Base-by-base conservation (phyloP, 2,329 filamentous ascomycete species). In the Scytalidium lignicola region DNA sequence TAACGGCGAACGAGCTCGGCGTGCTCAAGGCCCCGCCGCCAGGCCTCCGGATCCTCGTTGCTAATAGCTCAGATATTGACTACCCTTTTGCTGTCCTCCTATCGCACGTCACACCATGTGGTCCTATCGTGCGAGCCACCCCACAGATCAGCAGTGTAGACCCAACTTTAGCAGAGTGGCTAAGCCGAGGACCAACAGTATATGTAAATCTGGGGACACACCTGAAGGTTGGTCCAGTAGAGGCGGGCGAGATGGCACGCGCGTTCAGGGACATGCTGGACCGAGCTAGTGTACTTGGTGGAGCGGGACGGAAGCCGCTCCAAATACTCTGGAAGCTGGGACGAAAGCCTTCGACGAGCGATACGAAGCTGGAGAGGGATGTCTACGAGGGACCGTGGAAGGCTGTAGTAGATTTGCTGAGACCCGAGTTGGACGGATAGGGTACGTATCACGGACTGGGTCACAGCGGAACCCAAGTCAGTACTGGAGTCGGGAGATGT, bases 141-240 rank as follows among this genome's bases (percentile, higher is more conserved):
- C 50, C 54, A 0, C 49, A 65, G 0, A 59, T 74, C 0, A 29
- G 55, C 6, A 60, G 67, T 9, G 62, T 67, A 5, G 70, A 74
- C 22, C 60, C 67, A 0, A 62, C 65, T 13, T 56, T 76, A 18
- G 59, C 59, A 1, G 44, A 29, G 1, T 76, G 74, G 74, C 61
- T 75, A 4, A 53, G 54, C 0, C 54, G 59, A 1, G 62, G 63
- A 0, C 68, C 69, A 2, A 74, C 70, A 0, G 56, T 76, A 0
- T 66, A 72, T 28, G 62, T 76, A 28, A 74, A 72, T 47, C 55
- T 75, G 1, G 74, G 74, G 0, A 70, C 71, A 0, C 43, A 45
- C 13, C 26, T 23, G 13, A 15, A 20, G 10, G 21, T 10, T 23
- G 17, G 17, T 13, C 26, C 18, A 26, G 20, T n/a, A 12, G 62